phyloP scores from a whole-genome alignment of 352 stramenopile genomes.

The Pythium aristosporum region DNA sequence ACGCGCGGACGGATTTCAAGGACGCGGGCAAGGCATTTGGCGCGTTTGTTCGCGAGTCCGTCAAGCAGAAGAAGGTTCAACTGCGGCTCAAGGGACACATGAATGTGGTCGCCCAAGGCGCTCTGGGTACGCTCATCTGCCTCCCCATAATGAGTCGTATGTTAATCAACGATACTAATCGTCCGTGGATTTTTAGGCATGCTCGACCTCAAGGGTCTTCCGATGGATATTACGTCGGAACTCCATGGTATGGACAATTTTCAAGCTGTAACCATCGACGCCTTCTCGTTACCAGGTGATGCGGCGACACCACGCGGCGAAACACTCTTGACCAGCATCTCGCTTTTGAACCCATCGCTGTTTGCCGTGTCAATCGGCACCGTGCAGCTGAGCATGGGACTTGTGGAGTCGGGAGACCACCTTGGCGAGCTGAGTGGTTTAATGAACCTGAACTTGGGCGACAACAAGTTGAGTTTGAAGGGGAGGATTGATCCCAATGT shows the following conservation, averaged over 20 bases:
- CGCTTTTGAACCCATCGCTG: slow-evolving; percentile 69
- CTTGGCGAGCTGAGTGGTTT: slow-evolving; percentile 44
- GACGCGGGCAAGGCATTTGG: slow-evolving; percentile 53
- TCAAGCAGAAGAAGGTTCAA: slow-evolving; percentile 45
- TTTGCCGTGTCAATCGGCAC: slow-evolving; percentile 66
- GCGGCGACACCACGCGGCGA: slow-evolving; percentile 39
- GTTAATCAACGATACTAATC: not conserved
- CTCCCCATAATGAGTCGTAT: not conserved
- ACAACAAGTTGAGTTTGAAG: slow-evolving; percentile 48
- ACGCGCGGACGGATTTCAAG: slow-evolving; percentile 44
- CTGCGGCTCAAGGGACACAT: slow-evolving; percentile 53
- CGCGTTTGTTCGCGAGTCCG: slow-evolving; percentile 63
- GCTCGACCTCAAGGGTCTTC: slow-evolving; percentile 48
- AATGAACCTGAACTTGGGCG: slow-evolving; percentile 56
- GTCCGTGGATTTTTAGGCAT: slow-evolving; percentile 33
- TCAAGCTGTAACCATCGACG: slow-evolving; percentile 52
- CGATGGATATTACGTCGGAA: slow-evolving; percentile 41
- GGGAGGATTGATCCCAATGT: slow-evolving; percentile 47
- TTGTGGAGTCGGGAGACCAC: slow-evolving; percentile 28
- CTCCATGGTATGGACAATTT: slow-evolving; percentile 71
- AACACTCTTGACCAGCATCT: slow-evolving; percentile 54
- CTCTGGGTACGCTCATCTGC: slow-evolving; percentile 43
- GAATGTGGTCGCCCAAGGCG: slow-evolving; percentile 60
- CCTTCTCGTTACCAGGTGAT: slow-evolving; percentile 57
- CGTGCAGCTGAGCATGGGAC: slow-evolving; percentile 43